Percentiles rank a stretch among this genome's conserved stretches.
These are phyloP conservation scores for Ophiocordyceps camponoti-floridani DNA, from an alignment of 2,329 filamentous ascomycete genomes.

Conservation along the genomic window DNA sequence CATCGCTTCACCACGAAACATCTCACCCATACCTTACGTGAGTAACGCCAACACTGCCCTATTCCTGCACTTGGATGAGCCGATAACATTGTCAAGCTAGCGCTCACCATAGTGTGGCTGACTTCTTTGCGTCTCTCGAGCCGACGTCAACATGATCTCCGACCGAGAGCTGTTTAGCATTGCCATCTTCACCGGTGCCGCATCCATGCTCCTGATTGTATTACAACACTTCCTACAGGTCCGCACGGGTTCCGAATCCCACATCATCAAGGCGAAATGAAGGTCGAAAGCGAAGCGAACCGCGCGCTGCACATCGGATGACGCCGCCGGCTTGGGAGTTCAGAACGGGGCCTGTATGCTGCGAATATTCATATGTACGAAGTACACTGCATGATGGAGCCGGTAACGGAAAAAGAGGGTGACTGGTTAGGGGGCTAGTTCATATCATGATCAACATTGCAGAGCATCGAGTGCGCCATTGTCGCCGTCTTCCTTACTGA, in stretches of 20 bases:
- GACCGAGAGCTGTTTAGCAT: conserved; percentile 82
- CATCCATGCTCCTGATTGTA: conserved; percentile 82
- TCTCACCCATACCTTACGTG: not conserved
- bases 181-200: conserved; percentile 80
- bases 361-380: too few relatives aligned
- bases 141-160: conserved; percentile 61
- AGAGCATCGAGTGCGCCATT: not conserved
- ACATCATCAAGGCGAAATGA: conserved; percentile 2
- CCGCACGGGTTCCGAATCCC: conserved; percentile 36
- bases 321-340: too few relatives aligned
- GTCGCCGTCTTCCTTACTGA: too few relatives aligned
- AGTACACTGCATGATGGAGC: too few relatives aligned
- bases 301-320: not conserved
- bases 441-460: not conserved
- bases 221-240: conserved; percentile 93
- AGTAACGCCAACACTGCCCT: not conserved
- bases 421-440: not conserved
- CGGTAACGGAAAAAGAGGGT: not conserved
- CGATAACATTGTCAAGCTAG: too few relatives aligned
- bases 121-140: too few relatives aligned
- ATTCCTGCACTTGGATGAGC: too few relatives aligned
- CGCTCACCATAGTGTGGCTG: too few relatives aligned
- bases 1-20: not conserved
- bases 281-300: not conserved
- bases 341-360: too few relatives aligned